phyloP scores from a whole-genome alignment of 2,329 filamentous ascomycete species.

The Cladosporium austrohemisphaericum region DNA sequence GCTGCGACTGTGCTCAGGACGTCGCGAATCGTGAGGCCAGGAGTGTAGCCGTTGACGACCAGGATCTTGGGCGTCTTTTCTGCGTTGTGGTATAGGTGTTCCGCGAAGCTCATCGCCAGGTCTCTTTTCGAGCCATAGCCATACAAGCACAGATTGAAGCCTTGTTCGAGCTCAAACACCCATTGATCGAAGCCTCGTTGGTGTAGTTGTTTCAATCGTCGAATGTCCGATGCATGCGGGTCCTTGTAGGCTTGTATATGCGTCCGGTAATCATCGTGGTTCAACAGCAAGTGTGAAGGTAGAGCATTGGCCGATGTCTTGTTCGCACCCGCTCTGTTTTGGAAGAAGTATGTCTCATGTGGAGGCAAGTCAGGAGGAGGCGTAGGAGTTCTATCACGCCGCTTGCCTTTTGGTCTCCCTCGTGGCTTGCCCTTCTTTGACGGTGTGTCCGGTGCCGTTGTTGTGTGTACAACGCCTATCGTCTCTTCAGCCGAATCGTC shows the following conservation, averaged over 20 bases:
- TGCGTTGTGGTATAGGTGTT: constrained; percentile 57
- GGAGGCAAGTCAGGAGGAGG: constrained; percentile 78
- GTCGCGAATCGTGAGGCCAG: constrained; percentile 63
- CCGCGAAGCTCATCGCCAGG: constrained; percentile 71
- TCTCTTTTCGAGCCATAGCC: constrained; percentile 86
- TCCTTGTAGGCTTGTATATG: constrained; percentile 62
- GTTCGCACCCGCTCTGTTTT: constrained; percentile 75
- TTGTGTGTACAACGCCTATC: constrained; percentile 41
- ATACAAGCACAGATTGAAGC: constrained; percentile 86
- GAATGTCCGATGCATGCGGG: constrained; percentile 65
- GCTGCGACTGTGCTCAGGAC: constrained; percentile 65
- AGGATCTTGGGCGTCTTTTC: constrained; percentile 59
- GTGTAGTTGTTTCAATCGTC: constrained; percentile 71
- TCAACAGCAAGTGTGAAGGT: constrained; percentile 68
- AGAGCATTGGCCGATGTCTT: constrained; percentile 88
- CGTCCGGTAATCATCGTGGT: constrained; percentile 87
- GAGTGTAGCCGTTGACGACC: constrained; percentile 80
- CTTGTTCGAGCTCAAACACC: constrained; percentile 81
- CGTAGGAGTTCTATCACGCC: constrained; percentile 65
- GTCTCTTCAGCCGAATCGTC: constrained; percentile 30
- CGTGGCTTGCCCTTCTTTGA: constrained; percentile 43
- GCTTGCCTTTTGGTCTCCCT: constrained; percentile 53
- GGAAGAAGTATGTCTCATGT: constrained; percentile 89
- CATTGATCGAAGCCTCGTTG: constrained; percentile 83
- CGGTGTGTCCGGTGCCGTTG: constrained; percentile 39